Conservation (phyloP, 148 eudicot species). For the Arbutus unedo region DNA sequence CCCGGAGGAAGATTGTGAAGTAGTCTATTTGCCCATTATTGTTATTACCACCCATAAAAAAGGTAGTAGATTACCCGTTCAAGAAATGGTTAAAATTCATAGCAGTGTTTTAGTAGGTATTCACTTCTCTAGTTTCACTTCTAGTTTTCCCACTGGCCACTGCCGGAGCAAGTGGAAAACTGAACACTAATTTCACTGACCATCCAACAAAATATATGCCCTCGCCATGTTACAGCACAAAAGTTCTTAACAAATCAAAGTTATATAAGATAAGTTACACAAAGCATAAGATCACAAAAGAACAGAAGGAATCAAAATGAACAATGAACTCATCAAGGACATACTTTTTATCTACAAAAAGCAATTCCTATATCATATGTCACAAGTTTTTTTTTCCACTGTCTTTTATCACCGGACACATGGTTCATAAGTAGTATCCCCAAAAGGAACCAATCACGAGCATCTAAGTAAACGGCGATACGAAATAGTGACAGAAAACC, state of each 20-base stretch:
- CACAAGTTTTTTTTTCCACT: background rate
- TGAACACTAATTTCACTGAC: background rate
- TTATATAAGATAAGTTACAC: background rate
- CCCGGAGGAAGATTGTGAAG: background rate
- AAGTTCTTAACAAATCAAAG: background rate
- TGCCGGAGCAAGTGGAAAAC: background rate
- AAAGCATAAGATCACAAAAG: background rate
- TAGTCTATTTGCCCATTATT: too few relatives aligned
- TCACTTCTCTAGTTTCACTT: background rate
- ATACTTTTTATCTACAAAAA: background rate
- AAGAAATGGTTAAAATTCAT: slow-evolving; percentile 27
- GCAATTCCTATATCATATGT: background rate
- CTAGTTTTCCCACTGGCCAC: background rate
- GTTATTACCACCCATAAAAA: background rate
- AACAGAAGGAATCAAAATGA: background rate
- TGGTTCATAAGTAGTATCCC: background rate
- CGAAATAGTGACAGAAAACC: background rate
- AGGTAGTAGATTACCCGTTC: slow-evolving; percentile 19
- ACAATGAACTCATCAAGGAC: background rate
- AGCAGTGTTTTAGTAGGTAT: background rate
- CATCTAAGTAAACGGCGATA: background rate
- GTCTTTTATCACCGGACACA: background rate
- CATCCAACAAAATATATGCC: background rate
- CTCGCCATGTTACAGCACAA: background rate
- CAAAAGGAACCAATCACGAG: background rate